phyloP scores from a whole-genome alignment of 2,329 filamentous ascomycete species.

The Aureobasidium sp. region DNA sequence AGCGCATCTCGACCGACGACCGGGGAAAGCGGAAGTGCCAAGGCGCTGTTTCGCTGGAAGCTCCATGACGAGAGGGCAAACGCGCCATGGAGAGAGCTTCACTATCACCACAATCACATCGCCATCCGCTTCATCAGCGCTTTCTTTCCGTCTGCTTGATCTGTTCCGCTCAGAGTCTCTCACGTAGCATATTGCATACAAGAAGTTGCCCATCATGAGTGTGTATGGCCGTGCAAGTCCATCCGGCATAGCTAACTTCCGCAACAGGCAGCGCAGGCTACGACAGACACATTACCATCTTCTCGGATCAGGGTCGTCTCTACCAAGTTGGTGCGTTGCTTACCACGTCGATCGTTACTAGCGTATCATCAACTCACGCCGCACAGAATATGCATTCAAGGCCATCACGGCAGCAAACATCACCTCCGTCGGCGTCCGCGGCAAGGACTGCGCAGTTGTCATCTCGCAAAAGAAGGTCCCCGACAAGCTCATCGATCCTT shows the following conservation, averaged over 20 bases:
- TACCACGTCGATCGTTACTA: too few relatives aligned
- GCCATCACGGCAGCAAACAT: conserved; percentile 99
- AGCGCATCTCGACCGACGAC: not conserved
- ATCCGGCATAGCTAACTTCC: not conserved
- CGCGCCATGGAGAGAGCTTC: conserved; percentile 9
- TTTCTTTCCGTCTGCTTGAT: not conserved
- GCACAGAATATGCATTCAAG: conserved; percentile 99
- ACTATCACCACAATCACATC: conserved; percentile 9
- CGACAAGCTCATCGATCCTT: conserved; percentile 96
- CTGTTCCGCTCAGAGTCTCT: not conserved
- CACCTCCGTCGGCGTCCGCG: conserved; percentile 90
- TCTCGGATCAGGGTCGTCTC: conserved; percentile 94
- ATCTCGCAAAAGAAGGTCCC: conserved; percentile 99
- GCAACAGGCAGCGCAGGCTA: conserved; percentile 73
- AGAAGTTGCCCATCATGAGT: conserved; percentile 14
- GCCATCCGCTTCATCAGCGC: not conserved
- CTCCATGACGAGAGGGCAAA: conserved; percentile 14
- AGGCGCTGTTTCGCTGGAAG: conserved; percentile 7
- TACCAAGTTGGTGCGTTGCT: conserved; percentile 92
- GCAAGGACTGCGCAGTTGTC: conserved; percentile 95
- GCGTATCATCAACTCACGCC: conserved; percentile 5
- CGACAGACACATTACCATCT: conserved; percentile 99
- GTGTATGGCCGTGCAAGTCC: not conserved
- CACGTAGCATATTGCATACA: not conserved
- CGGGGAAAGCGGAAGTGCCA: conserved; percentile 12